phyloP scores from a whole-genome alignment of 208 protist genomes.

The Leishmania guyanensis region DNA sequence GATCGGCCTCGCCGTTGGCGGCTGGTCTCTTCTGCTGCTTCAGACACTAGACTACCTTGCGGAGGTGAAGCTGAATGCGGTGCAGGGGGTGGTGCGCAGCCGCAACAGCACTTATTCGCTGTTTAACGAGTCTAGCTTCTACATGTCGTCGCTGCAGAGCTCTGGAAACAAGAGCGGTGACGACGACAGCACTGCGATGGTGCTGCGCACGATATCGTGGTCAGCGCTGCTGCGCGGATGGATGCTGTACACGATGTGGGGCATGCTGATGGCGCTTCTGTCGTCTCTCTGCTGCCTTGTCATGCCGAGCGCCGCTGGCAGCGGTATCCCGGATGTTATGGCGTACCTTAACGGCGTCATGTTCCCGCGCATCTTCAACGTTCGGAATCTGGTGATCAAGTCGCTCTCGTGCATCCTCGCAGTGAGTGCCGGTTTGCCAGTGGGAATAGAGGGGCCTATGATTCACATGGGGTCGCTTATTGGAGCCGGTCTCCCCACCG shows the following conservation, averaged over 20 bases:
- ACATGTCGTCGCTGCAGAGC: neutral
- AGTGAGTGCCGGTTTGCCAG: conserved; percentile 78
- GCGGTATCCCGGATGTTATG: conserved; percentile 88
- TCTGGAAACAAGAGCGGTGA: neutral
- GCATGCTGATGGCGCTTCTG: conserved; percentile 40
- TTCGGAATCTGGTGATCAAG: conserved; percentile 82
- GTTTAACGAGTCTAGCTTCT: neutral
- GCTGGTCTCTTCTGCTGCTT: conserved; percentile 70
- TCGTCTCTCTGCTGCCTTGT: conserved; percentile 80
- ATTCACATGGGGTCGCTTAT: conserved; percentile 93
- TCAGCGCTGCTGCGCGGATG: conserved; percentile 38
- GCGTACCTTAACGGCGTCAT: conserved; percentile 89
- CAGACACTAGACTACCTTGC: conserved; percentile 72
- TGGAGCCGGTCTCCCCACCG: conserved; percentile 82
- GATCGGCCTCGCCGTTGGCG: conserved; percentile 60
- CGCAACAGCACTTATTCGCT: conserved; percentile 12
- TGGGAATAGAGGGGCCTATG: conserved; percentile 92
- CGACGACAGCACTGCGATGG: conserved; percentile 1
- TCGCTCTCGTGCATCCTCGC: conserved; percentile 70
- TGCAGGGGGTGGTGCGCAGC: conserved; percentile 39
- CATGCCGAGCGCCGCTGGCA: conserved; percentile 71
- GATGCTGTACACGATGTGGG: conserved; percentile 42
- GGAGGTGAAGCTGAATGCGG: conserved; percentile 36
- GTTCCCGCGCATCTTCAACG: conserved; percentile 83
- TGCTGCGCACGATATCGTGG: conserved; percentile 28